Base-by-base conservation (phyloP, 2,329 filamentous ascomycete species). In the Venturia oleaginea region DNA sequence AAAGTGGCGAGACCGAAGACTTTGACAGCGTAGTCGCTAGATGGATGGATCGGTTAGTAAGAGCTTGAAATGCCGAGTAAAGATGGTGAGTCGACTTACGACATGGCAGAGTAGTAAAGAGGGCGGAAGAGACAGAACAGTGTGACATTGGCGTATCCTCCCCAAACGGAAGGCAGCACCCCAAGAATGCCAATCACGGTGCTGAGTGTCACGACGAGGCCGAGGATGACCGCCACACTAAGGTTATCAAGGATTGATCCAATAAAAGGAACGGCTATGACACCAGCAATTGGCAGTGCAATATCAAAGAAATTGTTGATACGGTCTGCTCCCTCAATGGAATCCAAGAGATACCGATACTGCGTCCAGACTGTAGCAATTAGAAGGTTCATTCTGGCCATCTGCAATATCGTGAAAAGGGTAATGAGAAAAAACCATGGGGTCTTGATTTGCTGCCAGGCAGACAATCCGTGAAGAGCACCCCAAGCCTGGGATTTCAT, bases 1-100 rank as follows among this genome's bases (percentile, higher is more conserved):
- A 96, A 96, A 0, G 91, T 96, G 65, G 86, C 74, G 75, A 96
- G 95, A 5, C 92, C 92, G 72, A 96, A 96, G 27, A 96, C 91
- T 75, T 96, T 96, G 66, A 90, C 90, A 32, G 85, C 84, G 72
- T 94, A 96, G 76, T 96, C 92, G 10, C 79, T 78, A 22, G 4
- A 32, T 15, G 22, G 34, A 27, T 10, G 37, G 34, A 51, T 15
- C 11, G 4, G 3, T 64, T 30, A 46, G 62, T 42, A 6, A 30
- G 62, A 51, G 15, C 27, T 57, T 19, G 48, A 19, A 5, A 11
- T 32, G 11, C 17, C 10, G 4, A 15, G 2, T n/a, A 6, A 7
- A 7, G 11, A 17, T 17, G 46, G 4, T 11, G 43, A 6, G 32
- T 22, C 0, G 17, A 63, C 76, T 71, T 74, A 77, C 48, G 88